Conservation (phyloP, 1,284 basidiomycete genomes). For the Marasmius oreades region DNA sequence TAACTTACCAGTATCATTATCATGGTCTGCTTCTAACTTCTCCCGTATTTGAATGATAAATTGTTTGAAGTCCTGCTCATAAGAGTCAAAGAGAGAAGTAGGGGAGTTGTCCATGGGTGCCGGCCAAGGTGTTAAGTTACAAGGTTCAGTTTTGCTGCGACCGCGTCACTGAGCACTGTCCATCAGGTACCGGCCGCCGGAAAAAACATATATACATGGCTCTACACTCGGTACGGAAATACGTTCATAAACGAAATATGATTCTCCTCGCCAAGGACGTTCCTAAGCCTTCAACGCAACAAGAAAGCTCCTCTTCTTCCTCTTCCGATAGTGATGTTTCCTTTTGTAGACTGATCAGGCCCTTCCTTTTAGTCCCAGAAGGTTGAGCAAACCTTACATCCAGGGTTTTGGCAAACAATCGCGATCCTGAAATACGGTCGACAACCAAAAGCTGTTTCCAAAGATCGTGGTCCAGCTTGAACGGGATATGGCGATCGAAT, state of each 20-base stretch:
- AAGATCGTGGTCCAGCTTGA: slow-evolving; percentile 12
- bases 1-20: slow-evolving; percentile 55
- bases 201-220: too few species aligned
- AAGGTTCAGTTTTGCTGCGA: too few species aligned
- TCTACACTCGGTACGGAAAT: neutral
- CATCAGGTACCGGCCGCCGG: too few species aligned
- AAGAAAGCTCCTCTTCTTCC: slow-evolving; percentile 24
- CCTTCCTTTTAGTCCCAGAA: too few species aligned
- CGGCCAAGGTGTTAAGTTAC: slow-evolving; percentile 21
- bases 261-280: slow-evolving; percentile 34
- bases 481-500: slow-evolving; percentile 6
- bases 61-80: slow-evolving; percentile 78
- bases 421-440: slow-evolving; percentile 13
- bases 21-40: slow-evolving; percentile 64
- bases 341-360: too few species aligned
- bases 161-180: too few species aligned
- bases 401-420: slow-evolving; percentile 14
- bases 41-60: slow-evolving; percentile 64
- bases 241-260: slow-evolving; percentile 21
- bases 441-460: slow-evolving; percentile 18
- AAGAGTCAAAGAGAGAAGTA: slow-evolving; percentile 76
- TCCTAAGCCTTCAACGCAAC: slow-evolving; percentile 39
- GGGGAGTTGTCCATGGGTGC: slow-evolving; percentile 67
- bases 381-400: slow-evolving; percentile 2
- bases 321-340: slow-evolving; percentile 24